These are phyloP conservation scores for Ophiorrhiza pumila DNA, from an alignment of 257 asterid genomes.

Conservation along the genomic window DNA sequence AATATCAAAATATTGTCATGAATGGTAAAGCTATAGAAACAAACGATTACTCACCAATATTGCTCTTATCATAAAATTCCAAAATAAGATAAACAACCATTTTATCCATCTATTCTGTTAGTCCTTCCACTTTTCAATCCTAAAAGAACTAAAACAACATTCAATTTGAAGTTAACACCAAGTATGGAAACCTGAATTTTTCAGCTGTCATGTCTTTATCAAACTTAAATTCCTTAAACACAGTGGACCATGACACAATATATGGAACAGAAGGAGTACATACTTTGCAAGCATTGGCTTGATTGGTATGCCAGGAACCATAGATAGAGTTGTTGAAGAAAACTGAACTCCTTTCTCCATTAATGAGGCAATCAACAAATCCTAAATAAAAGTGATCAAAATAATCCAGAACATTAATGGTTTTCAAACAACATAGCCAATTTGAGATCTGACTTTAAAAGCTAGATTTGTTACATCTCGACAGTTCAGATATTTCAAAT, in stretches of 20 bases:
- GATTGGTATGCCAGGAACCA: constrained; percentile 91
- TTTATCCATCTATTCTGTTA: not conserved
- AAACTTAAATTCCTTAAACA: not conserved
- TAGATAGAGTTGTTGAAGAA: constrained; percentile 61
- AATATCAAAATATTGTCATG: not conserved
- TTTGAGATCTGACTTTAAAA: too few species aligned
- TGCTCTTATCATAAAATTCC: not conserved
- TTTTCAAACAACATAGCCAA: not conserved
- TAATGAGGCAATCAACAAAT: constrained; percentile 65
- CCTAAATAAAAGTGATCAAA: constrained; percentile 39
- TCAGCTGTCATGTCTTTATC: not conserved
- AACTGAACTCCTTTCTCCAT: constrained; percentile 72
- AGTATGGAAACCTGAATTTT: not conserved
- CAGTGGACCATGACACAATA: not conserved
- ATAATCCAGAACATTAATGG: not conserved
- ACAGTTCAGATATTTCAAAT: too few species aligned
- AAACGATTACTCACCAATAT: not conserved
- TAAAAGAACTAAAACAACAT: not conserved
- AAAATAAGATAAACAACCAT: not conserved
- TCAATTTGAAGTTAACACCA: not conserved
- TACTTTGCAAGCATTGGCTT: constrained; percentile 98
- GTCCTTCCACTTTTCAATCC: not conserved
- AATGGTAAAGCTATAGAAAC: not conserved
- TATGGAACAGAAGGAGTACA: not conserved
- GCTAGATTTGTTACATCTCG: too few species aligned